These are phyloP conservation scores for Suillus subaureus DNA, from an alignment of 768 basidiomycete species.

Conservation along the genomic window DNA sequence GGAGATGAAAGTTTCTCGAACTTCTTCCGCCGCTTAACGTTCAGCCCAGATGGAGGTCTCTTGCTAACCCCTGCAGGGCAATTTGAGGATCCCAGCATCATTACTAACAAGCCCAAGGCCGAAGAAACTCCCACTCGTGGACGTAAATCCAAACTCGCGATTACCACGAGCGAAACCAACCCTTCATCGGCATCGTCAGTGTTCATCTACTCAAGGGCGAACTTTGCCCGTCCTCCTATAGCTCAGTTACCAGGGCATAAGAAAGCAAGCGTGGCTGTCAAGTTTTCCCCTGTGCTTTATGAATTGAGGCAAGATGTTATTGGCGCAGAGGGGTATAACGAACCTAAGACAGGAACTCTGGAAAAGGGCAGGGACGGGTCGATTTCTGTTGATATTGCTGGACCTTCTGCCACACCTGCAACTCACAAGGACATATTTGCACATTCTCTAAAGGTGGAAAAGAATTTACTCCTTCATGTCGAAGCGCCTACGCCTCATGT, in stretches of 20 bases:
- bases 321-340: slow-evolving; percentile 35
- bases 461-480: neutral
- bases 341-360: slow-evolving; percentile 60
- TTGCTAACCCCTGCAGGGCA: slow-evolving; percentile 96
- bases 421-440: slow-evolving; percentile 22
- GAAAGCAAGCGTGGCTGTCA: slow-evolving; percentile 91
- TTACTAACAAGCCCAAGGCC: slow-evolving; percentile 31
- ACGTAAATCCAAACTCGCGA: slow-evolving; percentile 53
- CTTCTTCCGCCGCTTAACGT: slow-evolving; percentile 92
- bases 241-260: slow-evolving; percentile 96
- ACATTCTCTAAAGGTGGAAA: slow-evolving; percentile 9
- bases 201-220: slow-evolving; percentile 94
- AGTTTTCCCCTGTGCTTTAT: slow-evolving; percentile 92
- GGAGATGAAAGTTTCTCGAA: slow-evolving; percentile 95
- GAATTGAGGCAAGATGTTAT: slow-evolving; percentile 73
- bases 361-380: slow-evolving; percentile 66
- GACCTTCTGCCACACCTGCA: slow-evolving; percentile 24
- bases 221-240: slow-evolving; percentile 89
- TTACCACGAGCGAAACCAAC: slow-evolving; percentile 36
- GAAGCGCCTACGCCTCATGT: slow-evolving; percentile 10
- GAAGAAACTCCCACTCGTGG: slow-evolving; percentile 54
- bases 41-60: slow-evolving; percentile 93
- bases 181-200: slow-evolving; percentile 62
- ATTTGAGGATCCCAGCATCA: slow-evolving; percentile 87
- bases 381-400: slow-evolving; percentile 62